phyloP scores from a whole-genome alignment of 768 basidiomycete genomes.

The Tylopilus sp. region DNA sequence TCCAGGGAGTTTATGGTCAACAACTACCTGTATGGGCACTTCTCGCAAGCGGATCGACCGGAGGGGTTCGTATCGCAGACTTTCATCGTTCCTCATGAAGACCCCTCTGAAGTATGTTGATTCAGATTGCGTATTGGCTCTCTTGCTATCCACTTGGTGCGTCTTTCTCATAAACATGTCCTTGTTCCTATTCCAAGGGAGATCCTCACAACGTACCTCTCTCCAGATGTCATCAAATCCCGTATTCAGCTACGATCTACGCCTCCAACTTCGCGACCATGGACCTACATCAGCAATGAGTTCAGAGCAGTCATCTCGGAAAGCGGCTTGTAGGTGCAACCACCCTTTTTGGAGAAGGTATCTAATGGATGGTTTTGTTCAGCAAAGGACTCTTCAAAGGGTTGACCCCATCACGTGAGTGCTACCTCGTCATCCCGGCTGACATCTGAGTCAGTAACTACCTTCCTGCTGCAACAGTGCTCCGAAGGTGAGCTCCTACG shows the following conservation, averaged over 20 bases:
- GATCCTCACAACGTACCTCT: no score
- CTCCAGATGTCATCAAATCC: constrained; percentile 84
- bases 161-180: not conserved
- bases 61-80: constrained; percentile 54
- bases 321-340: constrained; percentile 61
- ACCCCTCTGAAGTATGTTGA: not conserved
- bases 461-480: constrained; percentile 36
- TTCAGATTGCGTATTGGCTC: constrained; percentile 63
- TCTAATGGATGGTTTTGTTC: not conserved
- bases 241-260: constrained; percentile 75
- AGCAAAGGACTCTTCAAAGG: constrained; percentile 68
- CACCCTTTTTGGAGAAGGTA: not conserved
- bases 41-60: constrained; percentile 77
- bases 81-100: not conserved
- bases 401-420: constrained; percentile 70
- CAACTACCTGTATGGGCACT: constrained; percentile 83
- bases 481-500: constrained; percentile 49
- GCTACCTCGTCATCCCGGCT: not conserved
- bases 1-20: constrained; percentile 57
- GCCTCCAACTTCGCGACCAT: constrained; percentile 71
- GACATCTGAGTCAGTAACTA: not conserved
- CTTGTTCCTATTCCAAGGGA: not conserved
- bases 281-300: constrained; percentile 74
- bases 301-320: constrained; percentile 63
- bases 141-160: constrained; percentile 85